Percentiles rank a stretch among this genome's conserved stretches.
These are phyloP conservation scores for Aphanomyces astaci DNA, from an alignment of 352 stramenopile species.

Conservation along the genomic window DNA sequence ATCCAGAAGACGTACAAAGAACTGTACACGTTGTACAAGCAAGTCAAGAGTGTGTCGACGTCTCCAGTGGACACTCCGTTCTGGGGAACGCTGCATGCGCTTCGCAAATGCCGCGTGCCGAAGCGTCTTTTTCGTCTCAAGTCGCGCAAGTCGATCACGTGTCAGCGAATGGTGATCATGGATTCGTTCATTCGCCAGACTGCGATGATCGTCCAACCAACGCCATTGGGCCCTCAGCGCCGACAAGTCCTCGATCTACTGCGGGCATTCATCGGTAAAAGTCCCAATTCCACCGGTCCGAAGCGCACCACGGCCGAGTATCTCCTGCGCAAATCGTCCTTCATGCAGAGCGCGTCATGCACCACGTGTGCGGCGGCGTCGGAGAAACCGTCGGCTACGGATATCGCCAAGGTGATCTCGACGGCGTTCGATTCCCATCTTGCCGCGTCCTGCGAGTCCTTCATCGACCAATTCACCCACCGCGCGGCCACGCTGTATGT, in stretches of 20 bases:
- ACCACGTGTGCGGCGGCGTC: background rate
- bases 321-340: background rate
- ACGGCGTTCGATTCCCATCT: background rate
- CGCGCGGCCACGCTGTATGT: constrained; percentile 15
- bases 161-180: constrained; percentile 53
- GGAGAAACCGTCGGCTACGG: constrained; percentile 4
- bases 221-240: constrained; percentile 44
- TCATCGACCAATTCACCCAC: constrained; percentile 11
- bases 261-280: constrained; percentile 50
- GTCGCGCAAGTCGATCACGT: constrained; percentile 41
- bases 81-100: constrained; percentile 45
- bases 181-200: constrained; percentile 63
- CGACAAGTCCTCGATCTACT: constrained; percentile 42
- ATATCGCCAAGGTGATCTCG: background rate
- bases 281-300: constrained; percentile 33
- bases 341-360: background rate
- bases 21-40: constrained; percentile 50
- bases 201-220: constrained; percentile 44
- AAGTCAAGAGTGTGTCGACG: constrained; percentile 46
- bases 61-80: constrained; percentile 38
- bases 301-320: constrained; percentile 8
- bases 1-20: constrained; percentile 51
- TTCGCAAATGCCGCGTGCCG: constrained; percentile 43
- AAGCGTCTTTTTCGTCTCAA: constrained; percentile 40
- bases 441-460: background rate